phyloP scores from a whole-genome alignment of 306 rosid genomes.

The Oemleria cerasiformis region DNA sequence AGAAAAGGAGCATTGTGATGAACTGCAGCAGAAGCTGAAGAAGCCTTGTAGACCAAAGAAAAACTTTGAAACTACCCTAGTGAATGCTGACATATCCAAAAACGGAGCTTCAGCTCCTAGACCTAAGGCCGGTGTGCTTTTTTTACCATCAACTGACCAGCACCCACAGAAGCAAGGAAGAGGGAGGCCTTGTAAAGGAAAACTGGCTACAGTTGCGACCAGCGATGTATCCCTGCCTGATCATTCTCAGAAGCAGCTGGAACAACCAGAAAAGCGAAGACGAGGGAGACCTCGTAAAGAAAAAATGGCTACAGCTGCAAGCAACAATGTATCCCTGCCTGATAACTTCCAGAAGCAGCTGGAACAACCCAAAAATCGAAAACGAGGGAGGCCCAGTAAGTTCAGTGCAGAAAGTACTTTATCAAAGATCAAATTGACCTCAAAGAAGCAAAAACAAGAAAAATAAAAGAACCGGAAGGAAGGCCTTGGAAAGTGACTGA shows the following conservation, averaged over 20 bases:
- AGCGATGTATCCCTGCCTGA: neutral
- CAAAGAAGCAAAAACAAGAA: neutral
- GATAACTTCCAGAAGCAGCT: neutral
- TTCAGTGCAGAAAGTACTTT: neutral
- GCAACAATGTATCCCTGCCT: neutral
- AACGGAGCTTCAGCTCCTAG: too few species aligned
- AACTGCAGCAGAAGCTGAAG: neutral
- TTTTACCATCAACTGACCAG: neutral
- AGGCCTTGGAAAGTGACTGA: neutral
- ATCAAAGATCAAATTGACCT: neutral
- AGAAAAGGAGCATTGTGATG: slow-evolving; percentile 3
- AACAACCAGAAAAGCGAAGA: slow-evolving; percentile 2
- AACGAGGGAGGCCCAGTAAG: neutral
- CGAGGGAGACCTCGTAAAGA: neutral
- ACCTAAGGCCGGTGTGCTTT: neutral
- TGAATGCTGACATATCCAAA: too few species aligned
- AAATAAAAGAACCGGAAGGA: neutral
- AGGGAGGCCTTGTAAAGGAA: neutral
- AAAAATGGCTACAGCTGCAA: neutral
- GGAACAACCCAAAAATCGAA: neutral
- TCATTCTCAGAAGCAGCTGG: neutral
- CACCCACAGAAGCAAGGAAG: neutral
- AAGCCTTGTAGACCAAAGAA: neutral
- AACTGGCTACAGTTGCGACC: neutral
- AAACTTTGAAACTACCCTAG: neutral